Evolutionary conservation across 1,284 basidiomycete genomes (phyloP).

Genomic region (Chondrostereum purpureum): DNA sequence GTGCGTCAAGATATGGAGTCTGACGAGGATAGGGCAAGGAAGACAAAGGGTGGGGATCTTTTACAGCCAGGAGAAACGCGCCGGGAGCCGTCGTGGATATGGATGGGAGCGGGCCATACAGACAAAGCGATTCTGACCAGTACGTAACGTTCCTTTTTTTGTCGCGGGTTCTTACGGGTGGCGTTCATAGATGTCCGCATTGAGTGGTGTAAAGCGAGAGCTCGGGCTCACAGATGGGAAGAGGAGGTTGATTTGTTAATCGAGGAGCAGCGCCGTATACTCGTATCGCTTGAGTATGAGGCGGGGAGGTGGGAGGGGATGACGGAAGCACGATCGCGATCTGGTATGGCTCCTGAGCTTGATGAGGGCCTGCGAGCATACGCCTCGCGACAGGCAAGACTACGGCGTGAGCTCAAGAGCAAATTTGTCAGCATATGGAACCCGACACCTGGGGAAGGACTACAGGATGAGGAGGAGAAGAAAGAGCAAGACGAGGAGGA

Average conservation of each 20-base stretch:
- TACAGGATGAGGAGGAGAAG: background rate
- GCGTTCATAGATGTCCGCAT: constrained; percentile 8
- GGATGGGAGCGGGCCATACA: constrained; percentile 6
- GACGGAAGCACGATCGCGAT: too few species aligned
- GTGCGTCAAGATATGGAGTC: background rate
- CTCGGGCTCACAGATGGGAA: constrained; percentile 6
- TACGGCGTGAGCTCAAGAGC: background rate
- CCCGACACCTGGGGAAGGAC: background rate
- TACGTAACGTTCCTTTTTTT: background rate
- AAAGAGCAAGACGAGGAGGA: background rate
- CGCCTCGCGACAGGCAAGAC: background rate
- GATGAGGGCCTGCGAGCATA: background rate
- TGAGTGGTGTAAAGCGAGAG: constrained; percentile 10
- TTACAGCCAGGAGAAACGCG: background rate
- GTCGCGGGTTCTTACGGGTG: background rate
- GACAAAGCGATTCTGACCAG: constrained; percentile 5
- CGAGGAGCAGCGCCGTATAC: constrained; percentile 9
- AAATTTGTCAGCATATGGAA: background rate
- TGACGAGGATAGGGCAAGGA: background rate
- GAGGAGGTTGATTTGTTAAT: constrained; percentile 8
- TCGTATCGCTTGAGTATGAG: constrained; percentile 1
- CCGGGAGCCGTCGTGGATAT: constrained; percentile 10
- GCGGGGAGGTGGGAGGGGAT: constrained; percentile 3
- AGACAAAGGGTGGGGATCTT: background rate
- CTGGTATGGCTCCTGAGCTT: background rate